phyloP scores from a whole-genome alignment of 2,329 filamentous ascomycete genomes.

The Verticillium longisporum region DNA sequence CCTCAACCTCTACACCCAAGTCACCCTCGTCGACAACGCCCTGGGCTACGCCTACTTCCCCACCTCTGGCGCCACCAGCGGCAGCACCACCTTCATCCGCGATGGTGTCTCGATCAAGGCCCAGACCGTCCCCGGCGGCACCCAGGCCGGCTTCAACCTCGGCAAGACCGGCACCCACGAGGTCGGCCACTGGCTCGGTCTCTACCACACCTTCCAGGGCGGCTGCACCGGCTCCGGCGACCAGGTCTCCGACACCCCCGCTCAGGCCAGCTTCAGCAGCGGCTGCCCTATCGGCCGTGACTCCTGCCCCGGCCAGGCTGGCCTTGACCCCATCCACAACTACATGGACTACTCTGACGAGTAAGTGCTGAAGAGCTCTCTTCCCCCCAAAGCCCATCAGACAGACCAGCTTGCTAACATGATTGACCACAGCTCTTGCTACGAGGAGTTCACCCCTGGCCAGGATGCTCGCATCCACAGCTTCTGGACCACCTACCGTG shows the following conservation, averaged over 20 bases:
- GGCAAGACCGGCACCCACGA: constrained; percentile 32
- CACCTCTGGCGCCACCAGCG: constrained; percentile 7
- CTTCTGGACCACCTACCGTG: constrained; percentile 20
- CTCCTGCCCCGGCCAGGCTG: constrained; percentile 22
- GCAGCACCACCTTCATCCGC: constrained; percentile 24
- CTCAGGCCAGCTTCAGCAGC: constrained; percentile 22
- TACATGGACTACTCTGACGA: constrained; percentile 36
- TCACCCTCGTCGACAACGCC: constrained; percentile 26
- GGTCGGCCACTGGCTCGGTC: constrained; percentile 41
- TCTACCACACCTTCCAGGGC: constrained; percentile 42
- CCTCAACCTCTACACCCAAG: constrained; percentile 42
- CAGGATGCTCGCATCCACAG: constrained; percentile 25
- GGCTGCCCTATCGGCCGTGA: constrained; percentile 29
- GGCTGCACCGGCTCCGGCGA: constrained; percentile 30
- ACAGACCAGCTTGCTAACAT: neutral
- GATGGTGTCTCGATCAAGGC: constrained; percentile 33
- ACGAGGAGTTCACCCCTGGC: constrained; percentile 35
- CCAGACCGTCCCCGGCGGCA: constrained; percentile 28
- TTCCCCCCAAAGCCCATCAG: constrained; percentile 11
- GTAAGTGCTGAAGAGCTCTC: constrained; percentile 14
- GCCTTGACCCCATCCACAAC: constrained; percentile 29
- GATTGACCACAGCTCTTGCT: constrained; percentile 25
- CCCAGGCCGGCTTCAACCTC: constrained; percentile 23
- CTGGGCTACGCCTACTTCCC: constrained; percentile 43
- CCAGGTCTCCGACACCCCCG: constrained; percentile 32